Base-by-base conservation (phyloP, 495 filamentous ascomycete species). In the Cetradonia linearis region DNA sequence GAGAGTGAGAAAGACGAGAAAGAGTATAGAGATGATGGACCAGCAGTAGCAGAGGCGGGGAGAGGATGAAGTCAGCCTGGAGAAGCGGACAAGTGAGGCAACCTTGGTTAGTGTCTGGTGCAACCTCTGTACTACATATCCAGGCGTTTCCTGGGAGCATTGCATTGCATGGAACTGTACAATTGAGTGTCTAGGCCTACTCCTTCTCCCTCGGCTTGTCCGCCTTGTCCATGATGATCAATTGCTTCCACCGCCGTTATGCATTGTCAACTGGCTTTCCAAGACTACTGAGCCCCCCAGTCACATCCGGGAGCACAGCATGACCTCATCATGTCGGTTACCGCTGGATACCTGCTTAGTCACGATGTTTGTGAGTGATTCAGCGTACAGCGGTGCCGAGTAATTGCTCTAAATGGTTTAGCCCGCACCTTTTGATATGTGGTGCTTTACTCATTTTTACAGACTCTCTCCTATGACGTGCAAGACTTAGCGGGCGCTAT, bases 21-120 rank as follows among this genome's bases (percentile, higher is more conserved):
- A 20, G 53, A 54, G 18, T 64, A 68, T 31, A 44, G 54, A 47
- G 66, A 68, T 28, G 57, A 65, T 36, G 61, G 38, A 44, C 50
- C 49, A 27, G 53, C 47, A 37, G 38, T 33, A 25, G 20, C 25
- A 27, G 56, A 33, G 40, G 20, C 42, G 36, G 57, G 27, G 34
- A 58, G 38, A 36, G 44, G 47, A 16, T 57, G 50, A 13, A 54
- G 50, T 34, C 28, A 54, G 33, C 34, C 50, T 20, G 23, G 50
- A 54, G 27, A 20, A 11, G 31, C 5, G 1, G 50, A 54, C 10
- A 23, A 36, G 28, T 54, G n/a, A 54, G 20, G 54, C 20, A 16
- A 18, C 11, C 16, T 56, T 44, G 54, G 54, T 38, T 30, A 56
- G 36, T 25, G 36, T 42, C 34, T 23, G 11, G n/a, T 7, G 36